phyloP scores from a whole-genome alignment of 306 rosid species.

The Trifolium fragiferum region DNA sequence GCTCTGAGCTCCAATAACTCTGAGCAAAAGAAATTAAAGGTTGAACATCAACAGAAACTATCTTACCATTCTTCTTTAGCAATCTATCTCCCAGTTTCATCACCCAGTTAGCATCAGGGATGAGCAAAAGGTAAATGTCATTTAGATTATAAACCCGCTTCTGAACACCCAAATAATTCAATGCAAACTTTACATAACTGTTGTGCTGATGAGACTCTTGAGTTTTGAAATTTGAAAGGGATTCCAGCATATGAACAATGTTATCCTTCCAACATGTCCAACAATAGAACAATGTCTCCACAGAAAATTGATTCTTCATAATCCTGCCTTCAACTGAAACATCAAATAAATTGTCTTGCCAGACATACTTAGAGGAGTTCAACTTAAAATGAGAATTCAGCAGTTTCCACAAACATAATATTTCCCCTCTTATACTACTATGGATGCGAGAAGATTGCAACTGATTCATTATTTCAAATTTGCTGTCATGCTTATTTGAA shows the following conservation, averaged over 20 bases:
- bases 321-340: conserved; percentile 44
- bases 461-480: conserved; percentile 33
- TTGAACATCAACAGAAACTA: conserved; percentile 46
- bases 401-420: conserved; percentile 60
- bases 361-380: conserved; percentile 44
- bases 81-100: too few species aligned
- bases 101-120: too few species aligned
- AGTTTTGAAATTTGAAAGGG: conserved; percentile 45
- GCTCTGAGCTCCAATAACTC: conserved; percentile 65
- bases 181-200: conserved; percentile 52
- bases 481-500: conserved; percentile 35
- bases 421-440: conserved; percentile 57
- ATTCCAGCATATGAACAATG: conserved; percentile 44
- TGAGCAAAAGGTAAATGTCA: too few species aligned
- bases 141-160: too few species aligned
- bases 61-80: conserved; percentile 47
- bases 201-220: conserved; percentile 39
- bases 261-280: conserved; percentile 77
- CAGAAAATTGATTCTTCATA: conserved; percentile 50
- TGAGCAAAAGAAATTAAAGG: conserved; percentile 48
- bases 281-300: conserved; percentile 60
- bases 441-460: conserved; percentile 50
- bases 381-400: conserved; percentile 60
- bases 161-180: too few species aligned
- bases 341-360: conserved; percentile 47